phyloP scores from a whole-genome alignment of 2,329 filamentous ascomycete species.

The Amphichorda felina region DNA sequence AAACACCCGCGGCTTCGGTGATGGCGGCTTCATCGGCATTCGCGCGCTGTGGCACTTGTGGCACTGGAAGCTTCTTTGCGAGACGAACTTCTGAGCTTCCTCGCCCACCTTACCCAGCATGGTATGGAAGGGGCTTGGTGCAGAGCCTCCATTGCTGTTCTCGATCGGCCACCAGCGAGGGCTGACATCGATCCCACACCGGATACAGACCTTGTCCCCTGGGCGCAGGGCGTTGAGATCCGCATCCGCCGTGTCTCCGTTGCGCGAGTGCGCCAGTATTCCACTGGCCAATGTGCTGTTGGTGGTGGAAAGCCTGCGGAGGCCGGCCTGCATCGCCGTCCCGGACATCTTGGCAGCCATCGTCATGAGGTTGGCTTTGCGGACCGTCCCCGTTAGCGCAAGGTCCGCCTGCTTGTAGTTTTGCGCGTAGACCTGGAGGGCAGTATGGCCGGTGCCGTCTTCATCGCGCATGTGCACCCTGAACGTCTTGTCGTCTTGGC shows the following conservation, averaged over 20 bases:
- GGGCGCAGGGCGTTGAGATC: constrained; percentile 18
- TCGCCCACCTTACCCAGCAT: constrained; percentile 18
- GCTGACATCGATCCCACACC: constrained; percentile 57
- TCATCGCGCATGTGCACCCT: constrained; percentile 66
- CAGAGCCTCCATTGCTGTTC: constrained; percentile 35
- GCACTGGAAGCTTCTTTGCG: constrained; percentile 55
- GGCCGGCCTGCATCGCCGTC: constrained; percentile 18
- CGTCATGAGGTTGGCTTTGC: constrained; percentile 74
- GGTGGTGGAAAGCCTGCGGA: constrained; percentile 45
- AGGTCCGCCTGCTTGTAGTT: constrained; percentile 94
- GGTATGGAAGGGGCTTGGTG: constrained; percentile 7
- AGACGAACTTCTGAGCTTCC: constrained; percentile 47
- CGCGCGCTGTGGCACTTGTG: constrained; percentile 52
- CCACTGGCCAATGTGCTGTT: constrained; percentile 14
- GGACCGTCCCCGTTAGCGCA: constrained; percentile 78
- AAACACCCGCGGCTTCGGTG: background rate
- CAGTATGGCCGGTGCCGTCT: constrained; percentile 60
- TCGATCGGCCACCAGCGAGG: constrained; percentile 61
- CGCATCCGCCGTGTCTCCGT: constrained; percentile 10
- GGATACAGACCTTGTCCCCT: constrained; percentile 46
- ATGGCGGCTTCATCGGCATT: constrained; percentile 1
- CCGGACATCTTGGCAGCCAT: constrained; percentile 44
- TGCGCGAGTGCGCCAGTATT: constrained; percentile 9
- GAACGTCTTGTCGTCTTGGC: constrained; percentile 81
- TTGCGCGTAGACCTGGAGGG: constrained; percentile 74